A percentile compares a stretch with the other conserved stretches of the same genome.
Conservation (phyloP, 331 rosid species). For the Telfairia occidentalis region DNA sequence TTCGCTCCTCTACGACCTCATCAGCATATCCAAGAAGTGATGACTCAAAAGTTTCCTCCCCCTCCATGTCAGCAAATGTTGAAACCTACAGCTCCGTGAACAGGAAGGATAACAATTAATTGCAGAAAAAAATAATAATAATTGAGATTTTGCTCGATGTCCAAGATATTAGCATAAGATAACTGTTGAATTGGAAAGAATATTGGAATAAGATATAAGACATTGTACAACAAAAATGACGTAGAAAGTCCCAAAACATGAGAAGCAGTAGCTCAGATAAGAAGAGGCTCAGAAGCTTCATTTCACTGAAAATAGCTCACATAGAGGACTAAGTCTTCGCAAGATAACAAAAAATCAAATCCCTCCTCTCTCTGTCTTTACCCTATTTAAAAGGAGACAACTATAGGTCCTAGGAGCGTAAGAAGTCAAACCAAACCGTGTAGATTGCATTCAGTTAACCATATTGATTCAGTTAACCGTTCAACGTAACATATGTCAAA, state of each 20-base stretch:
- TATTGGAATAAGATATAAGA: not conserved
- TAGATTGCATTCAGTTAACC: not conserved
- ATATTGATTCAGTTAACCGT: not conserved
- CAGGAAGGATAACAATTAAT: not conserved
- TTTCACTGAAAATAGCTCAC: not conserved
- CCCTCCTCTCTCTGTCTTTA: not conserved
- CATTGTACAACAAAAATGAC: not conserved
- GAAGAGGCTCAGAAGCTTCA: not conserved
- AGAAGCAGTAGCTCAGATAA: not conserved
- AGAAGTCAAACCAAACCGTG: not conserved
- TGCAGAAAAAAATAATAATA: not conserved
- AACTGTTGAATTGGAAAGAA: too few relatives aligned
- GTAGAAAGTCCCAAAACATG: not conserved
- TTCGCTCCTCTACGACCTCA: slow-evolving; percentile 95
- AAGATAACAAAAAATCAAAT: not conserved
- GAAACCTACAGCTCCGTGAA: slow-evolving; percentile 53
- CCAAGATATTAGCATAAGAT: too few relatives aligned
- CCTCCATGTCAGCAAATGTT: slow-evolving; percentile 99
- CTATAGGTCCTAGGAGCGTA: not conserved
- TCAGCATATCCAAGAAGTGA: slow-evolving; percentile 90
- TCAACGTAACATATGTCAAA: not conserved
- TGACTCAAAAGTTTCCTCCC: slow-evolving; percentile 93
- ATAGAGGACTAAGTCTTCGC: not conserved
- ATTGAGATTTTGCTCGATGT: not conserved
- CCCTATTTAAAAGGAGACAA: not conserved